Evolutionary conservation across 2,329 filamentous ascomycete species (phyloP).

Genomic region (Alternaria sp.): DNA sequence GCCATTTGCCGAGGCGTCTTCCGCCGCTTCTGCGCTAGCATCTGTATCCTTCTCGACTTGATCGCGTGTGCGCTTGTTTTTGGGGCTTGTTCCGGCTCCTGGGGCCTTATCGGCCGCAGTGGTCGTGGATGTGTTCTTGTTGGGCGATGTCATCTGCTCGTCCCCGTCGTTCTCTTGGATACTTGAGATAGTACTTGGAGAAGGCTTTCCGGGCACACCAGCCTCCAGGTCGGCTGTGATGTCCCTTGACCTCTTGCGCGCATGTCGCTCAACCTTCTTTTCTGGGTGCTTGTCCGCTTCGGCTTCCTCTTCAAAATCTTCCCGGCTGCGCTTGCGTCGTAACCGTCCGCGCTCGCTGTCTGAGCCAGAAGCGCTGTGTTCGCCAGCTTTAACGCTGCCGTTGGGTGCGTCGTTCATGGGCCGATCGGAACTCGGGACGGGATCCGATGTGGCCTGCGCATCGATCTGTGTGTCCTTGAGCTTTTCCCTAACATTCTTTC

Average conservation of each 20-base stretch:
- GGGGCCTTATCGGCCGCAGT: constrained; percentile 13
- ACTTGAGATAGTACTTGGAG: constrained; percentile 36
- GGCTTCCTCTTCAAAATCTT: constrained; percentile 51
- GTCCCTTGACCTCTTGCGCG: constrained; percentile 57
- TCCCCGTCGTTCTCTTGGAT: constrained; percentile 42
- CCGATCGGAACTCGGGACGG: constrained; percentile 22
- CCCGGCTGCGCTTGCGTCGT: constrained; percentile 55
- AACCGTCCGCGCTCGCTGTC: constrained; percentile 48
- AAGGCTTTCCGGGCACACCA: constrained; percentile 41
- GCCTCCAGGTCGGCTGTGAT: constrained; percentile 32
- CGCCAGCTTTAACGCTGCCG: constrained; percentile 25
- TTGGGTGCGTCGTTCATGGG: constrained; percentile 35
- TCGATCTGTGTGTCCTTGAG: constrained; percentile 68
- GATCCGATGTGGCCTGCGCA: constrained; percentile 36
- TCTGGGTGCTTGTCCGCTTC: constrained; percentile 40
- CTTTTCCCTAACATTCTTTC: constrained; percentile 66
- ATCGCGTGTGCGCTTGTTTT: constrained; percentile 56
- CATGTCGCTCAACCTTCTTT: constrained; percentile 49
- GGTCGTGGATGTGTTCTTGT: constrained; percentile 11
- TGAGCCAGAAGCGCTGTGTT: constrained; percentile 41
- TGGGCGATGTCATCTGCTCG: constrained; percentile 34
- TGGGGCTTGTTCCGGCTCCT: constrained; percentile 49
- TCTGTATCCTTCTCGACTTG: constrained; percentile 28
- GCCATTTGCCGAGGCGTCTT: constrained; percentile 21
- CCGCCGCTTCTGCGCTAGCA: constrained; percentile 11